Evolutionary conservation across 768 basidiomycete species (phyloP).

Genomic region (Tylopilus sp.): DNA sequence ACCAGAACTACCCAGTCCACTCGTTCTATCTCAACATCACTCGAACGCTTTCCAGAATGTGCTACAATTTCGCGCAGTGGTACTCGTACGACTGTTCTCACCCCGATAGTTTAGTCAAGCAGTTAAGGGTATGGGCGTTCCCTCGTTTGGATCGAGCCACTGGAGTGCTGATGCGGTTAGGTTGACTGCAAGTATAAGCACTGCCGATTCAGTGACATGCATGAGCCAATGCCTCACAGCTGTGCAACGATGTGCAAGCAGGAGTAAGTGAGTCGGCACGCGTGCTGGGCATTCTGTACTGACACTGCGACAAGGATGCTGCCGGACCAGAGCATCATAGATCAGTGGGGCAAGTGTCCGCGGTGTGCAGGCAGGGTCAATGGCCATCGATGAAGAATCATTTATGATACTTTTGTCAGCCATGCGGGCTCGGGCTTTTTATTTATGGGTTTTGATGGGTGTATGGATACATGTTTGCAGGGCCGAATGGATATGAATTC

Average conservation of each 20-base stretch:
- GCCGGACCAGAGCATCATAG: conserved; percentile 27
- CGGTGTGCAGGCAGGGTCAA: conserved; percentile 22
- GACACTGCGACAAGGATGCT: conserved; percentile 21
- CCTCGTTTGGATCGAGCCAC: background rate
- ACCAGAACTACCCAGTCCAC: conserved; percentile 3
- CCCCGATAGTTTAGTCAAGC: conserved; percentile 22
- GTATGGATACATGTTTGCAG: background rate
- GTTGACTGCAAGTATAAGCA: conserved; percentile 43
- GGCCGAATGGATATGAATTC: background rate
- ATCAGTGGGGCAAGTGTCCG: conserved; percentile 11
- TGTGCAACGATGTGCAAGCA: conserved; percentile 38
- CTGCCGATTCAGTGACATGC: conserved; percentile 41
- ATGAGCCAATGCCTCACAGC: conserved; percentile 32
- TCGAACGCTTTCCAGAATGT: conserved; percentile 26
- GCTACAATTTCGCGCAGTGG: conserved; percentile 32
- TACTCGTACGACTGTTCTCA: conserved; percentile 35
- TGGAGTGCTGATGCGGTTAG: conserved; percentile 25
- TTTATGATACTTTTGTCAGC: background rate
- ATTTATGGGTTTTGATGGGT: background rate
- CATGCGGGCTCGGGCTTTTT: background rate
- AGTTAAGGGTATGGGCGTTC: conserved; percentile 32
- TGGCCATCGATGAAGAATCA: conserved; percentile 16
- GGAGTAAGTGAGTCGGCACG: conserved; percentile 26
- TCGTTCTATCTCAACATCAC: background rate
- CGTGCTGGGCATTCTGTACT: background rate